Evolutionary conservation across 176 grass and related monocot species (phyloP), one percentile per base, ranked within the genome.

Genomic region (Musa itinerans): DNA sequence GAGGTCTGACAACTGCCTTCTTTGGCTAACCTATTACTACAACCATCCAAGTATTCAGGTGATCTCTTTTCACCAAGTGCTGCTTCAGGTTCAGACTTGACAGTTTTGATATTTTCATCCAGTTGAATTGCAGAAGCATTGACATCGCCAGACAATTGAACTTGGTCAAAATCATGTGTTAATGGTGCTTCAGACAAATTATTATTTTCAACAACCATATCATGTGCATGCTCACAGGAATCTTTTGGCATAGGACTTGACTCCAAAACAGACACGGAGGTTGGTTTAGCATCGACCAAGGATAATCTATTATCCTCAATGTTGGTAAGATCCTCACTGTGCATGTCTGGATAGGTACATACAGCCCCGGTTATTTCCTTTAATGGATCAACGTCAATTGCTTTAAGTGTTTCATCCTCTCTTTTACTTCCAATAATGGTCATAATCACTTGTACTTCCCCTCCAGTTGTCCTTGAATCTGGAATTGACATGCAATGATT

Each of bases 401-500:
- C 75, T 20, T 53, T 50, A 73, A 70, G 75, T 69, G 76, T 43
- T 26, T 55, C 53, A 73, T 55, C 57, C 3, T 64, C 56, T 55
- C 57, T 79, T 82, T 17, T 77, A 12, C 72, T 80, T 85, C 55
- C 75, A 76, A 52, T 13, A 73, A 50, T 72, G 1, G 76, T 71
- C 22, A 72, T 50, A 69, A 22, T 51, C 25, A 5, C 25, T 19
- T 83, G 81, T 59, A 76, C 57, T 78, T 89, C 80, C 67, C 54
- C 72, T 86, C 10, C 34, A 74, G 63, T 83, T 53, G 78, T 70
- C 23, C 29, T 2, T 65, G 68, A 74, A 84, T 72, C 61, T 53
- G 80, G 34, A 83, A 74, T 69, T 54, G 86, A 81, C 17, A 69
- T 54, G 34, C 85, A 65, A 70, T 24, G 66, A 6, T 83, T 83